Evolutionary conservation across 106 monocot genomes (phyloP).

Genomic region (Hemerocallis citrina): DNA sequence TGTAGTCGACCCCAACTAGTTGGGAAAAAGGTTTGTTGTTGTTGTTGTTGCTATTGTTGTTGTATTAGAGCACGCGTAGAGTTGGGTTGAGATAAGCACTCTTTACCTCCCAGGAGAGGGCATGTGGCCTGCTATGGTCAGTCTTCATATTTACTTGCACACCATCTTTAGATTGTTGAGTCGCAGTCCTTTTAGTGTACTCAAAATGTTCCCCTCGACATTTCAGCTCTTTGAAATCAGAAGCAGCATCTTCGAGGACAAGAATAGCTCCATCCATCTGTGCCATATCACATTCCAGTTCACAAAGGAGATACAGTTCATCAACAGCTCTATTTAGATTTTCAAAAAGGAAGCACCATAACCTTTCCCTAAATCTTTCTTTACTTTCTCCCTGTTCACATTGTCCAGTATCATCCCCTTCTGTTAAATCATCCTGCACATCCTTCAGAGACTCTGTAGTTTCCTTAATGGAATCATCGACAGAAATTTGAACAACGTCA

Average conservation of each 20-base stretch:
- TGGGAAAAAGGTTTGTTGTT: too few relatives aligned
- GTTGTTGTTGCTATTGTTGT: too few relatives aligned
- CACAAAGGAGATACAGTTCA: slow-evolving; percentile 98
- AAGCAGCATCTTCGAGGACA: slow-evolving; percentile 87
- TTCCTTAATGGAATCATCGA: slow-evolving; percentile 14
- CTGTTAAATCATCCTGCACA: slow-evolving; percentile 11
- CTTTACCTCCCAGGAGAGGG: slow-evolving; percentile 95
- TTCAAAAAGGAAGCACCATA: slow-evolving; percentile 98
- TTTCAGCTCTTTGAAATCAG: slow-evolving; percentile 89
- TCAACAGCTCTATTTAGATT: slow-evolving; percentile 93
- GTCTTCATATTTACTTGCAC: slow-evolving; percentile 37
- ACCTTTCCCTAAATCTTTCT: slow-evolving; percentile 96
- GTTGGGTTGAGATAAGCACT: background rate
- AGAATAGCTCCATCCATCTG: slow-evolving; percentile 92
- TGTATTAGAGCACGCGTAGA: too few relatives aligned
- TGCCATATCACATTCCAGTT: slow-evolving; percentile 89
- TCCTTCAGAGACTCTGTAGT: background rate
- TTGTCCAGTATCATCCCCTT: slow-evolving; percentile 27
- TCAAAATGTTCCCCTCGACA: slow-evolving; percentile 82
- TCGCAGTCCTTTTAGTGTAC: slow-evolving; percentile 33
- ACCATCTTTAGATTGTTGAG: slow-evolving; percentile 49
- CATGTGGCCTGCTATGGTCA: slow-evolving; percentile 85
- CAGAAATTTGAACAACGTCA: background rate
- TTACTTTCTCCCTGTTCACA: slow-evolving; percentile 61
- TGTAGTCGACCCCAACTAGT: too few relatives aligned